Evolutionary conservation across 2,329 filamentous ascomycete species (phyloP).

Genomic region (Ophioceras dolichostomum): DNA sequence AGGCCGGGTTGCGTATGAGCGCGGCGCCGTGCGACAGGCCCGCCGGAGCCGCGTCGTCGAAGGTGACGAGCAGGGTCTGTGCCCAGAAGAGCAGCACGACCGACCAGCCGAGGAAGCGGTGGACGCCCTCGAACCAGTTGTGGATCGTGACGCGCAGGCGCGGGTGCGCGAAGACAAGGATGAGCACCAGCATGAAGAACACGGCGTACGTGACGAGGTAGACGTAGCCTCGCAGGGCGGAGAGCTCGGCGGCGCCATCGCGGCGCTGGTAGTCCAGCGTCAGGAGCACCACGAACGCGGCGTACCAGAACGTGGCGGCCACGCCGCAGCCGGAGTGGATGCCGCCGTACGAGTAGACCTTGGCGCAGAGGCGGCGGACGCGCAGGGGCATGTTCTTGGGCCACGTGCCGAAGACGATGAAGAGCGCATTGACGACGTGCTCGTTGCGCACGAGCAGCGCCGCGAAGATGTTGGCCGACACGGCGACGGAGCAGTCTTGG

Average conservation of each 20-base stretch:
- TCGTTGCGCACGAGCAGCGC: constrained; percentile 37
- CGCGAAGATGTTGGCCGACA: constrained; percentile 27
- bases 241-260: constrained; percentile 2
- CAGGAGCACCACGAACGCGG: constrained; percentile 20
- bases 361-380: constrained; percentile 31
- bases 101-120: constrained; percentile 22
- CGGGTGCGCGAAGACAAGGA: constrained; percentile 17
- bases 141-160: constrained; percentile 15
- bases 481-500: constrained; percentile 11
- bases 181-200: constrained; percentile 13
- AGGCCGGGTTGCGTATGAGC: constrained; percentile 24
- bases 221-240: constrained; percentile 12
- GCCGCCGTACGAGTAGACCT: constrained; percentile 40
- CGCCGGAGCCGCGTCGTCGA: constrained; percentile 24
- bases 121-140: constrained; percentile 21
- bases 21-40: constrained; percentile 20
- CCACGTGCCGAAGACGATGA: constrained; percentile 24
- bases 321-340: constrained; percentile 39
- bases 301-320: constrained; percentile 34
- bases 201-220: constrained; percentile 16
- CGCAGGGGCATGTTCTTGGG: constrained; percentile 21
- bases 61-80: constrained; percentile 43
- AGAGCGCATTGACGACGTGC: constrained; percentile 37
- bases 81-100: constrained; percentile 45
- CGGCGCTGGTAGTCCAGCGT: constrained; percentile 13